Conservation (phyloP, 2,329 filamentous ascomycete genomes). For the Mycogone perniciosa region DNA sequence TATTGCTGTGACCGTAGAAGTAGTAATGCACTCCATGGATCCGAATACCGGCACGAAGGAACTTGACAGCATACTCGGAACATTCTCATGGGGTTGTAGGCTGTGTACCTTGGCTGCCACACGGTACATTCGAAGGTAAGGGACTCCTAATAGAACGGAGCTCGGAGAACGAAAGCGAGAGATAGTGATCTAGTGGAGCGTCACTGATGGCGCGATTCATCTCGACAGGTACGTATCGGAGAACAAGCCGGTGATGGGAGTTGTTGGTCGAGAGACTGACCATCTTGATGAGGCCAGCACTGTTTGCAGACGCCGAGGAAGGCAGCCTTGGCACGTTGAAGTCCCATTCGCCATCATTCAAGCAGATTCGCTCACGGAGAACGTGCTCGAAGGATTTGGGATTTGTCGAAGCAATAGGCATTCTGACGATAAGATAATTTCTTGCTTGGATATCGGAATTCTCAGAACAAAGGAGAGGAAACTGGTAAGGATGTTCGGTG, state of each 20-base stretch:
- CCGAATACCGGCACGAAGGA: slow-evolving; percentile 28
- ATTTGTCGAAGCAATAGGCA: slow-evolving; percentile 1
- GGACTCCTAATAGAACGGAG: slow-evolving; percentile 22
- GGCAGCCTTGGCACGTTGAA: slow-evolving; percentile 3
- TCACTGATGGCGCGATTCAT: slow-evolving; percentile 26
- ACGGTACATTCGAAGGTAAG: not conserved
- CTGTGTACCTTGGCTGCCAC: slow-evolving; percentile 11
- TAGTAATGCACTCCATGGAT: slow-evolving; percentile 32
- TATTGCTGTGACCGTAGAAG: slow-evolving; percentile 39
- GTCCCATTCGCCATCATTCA: slow-evolving; percentile 8
- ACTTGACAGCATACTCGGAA: slow-evolving; percentile 28
- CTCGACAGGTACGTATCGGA: slow-evolving; percentile 22
- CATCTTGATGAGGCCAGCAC: slow-evolving; percentile 7
- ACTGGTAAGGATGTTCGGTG: not conserved
- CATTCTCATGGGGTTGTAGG: slow-evolving; percentile 27
- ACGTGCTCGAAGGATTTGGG: slow-evolving; percentile 2
- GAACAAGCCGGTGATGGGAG: slow-evolving; percentile 19
- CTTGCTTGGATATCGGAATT: not conserved
- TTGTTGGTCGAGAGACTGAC: slow-evolving; percentile 7
- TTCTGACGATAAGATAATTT: not conserved
- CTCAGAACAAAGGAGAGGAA: not conserved
- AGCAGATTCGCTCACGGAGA: slow-evolving; percentile 1
- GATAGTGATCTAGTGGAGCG: slow-evolving; percentile 24
- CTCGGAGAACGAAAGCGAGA: slow-evolving; percentile 30
- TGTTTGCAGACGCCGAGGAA: slow-evolving; percentile 2